Percentiles rank a stretch among this genome's conserved stretches.
phyloP scores from a whole-genome alignment of 768 basidiomycete species.

The Rickenella mellea region DNA sequence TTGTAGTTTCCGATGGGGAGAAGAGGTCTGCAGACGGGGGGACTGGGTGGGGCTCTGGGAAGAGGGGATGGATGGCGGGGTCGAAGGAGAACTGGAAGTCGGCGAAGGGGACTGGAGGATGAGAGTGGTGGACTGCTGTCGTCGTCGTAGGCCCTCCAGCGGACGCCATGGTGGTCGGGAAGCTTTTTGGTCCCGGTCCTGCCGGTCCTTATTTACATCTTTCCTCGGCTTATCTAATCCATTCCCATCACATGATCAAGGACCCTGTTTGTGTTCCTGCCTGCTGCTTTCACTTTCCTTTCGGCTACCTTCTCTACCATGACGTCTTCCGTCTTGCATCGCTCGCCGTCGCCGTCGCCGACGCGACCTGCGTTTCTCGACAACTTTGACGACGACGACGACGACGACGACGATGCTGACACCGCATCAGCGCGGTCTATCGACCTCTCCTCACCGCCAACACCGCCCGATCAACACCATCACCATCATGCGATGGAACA shows the following conservation, averaged over 20 bases:
- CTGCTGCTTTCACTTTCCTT: no score
- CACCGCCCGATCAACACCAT: slow-evolving; percentile 29
- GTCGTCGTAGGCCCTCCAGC: no score
- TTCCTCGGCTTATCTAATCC: no score
- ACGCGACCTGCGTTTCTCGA: not conserved
- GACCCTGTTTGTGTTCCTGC: no score
- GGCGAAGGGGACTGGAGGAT: slow-evolving; percentile 48
- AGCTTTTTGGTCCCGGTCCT: no score
- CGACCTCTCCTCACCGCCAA: slow-evolving; percentile 56
- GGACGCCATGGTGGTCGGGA: no score
- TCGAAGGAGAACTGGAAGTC: slow-evolving; percentile 73
- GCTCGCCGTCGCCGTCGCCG: not conserved
- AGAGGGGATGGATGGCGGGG: slow-evolving; percentile 45
- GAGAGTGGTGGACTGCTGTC: slow-evolving; percentile 23
- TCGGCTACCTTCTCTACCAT: not conserved
- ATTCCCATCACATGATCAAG: no score
- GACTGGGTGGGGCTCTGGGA: slow-evolving; percentile 41
- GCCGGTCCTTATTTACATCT: no score
- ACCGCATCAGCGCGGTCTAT: slow-evolving; percentile 76
- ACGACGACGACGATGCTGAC: slow-evolving; percentile 52
- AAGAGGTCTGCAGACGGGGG: slow-evolving; percentile 73
- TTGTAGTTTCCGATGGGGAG: slow-evolving; percentile 66
- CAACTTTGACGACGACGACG: slow-evolving; percentile 12
- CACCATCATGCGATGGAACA: slow-evolving; percentile 6
- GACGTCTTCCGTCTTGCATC: not conserved